Percentiles rank a stretch among this genome's conserved stretches.
These are phyloP conservation scores for Fusarium compactum DNA, from an alignment of 2,329 filamentous ascomycete species.

Conservation along the genomic window DNA sequence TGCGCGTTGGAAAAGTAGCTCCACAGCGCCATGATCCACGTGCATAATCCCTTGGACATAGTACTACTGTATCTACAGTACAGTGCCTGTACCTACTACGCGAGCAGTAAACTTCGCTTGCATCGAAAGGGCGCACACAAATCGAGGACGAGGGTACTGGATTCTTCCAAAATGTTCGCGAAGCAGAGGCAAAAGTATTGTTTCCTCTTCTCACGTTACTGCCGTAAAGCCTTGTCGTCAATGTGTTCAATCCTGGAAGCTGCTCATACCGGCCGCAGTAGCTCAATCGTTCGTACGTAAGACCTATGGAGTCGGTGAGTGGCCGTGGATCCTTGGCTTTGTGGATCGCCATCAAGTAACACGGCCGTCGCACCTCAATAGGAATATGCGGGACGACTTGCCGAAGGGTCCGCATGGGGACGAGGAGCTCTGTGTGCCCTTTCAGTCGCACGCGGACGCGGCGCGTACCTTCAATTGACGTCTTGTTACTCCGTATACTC, in stretches of 20 bases:
- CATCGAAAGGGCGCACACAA: not conserved
- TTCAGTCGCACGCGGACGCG: slow-evolving; percentile 31
- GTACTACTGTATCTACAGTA: not conserved
- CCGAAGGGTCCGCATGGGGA: slow-evolving; percentile 29
- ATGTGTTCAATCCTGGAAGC: slow-evolving; percentile 22
- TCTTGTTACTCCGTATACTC: not conserved
- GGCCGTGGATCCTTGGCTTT: slow-evolving; percentile 41
- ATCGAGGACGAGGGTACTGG: not conserved
- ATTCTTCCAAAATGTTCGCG: not conserved
- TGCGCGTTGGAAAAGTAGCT: slow-evolving; percentile 3
- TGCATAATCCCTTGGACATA: slow-evolving; percentile 22
- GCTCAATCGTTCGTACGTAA: slow-evolving; percentile 46
- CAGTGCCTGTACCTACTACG: slow-evolving; percentile 12
- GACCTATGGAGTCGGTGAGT: slow-evolving; percentile 46
- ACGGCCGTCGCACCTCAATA: slow-evolving; percentile 37
- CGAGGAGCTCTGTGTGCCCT: slow-evolving; percentile 20
- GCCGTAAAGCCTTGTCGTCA: slow-evolving; percentile 24
- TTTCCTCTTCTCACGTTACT: slow-evolving; percentile 12
- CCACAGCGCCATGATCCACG: slow-evolving; percentile 27
- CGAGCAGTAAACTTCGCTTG: slow-evolving; percentile 9
- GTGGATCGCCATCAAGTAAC: slow-evolving; percentile 35
- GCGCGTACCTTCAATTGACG: slow-evolving; percentile 39
- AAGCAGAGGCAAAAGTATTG: slow-evolving; percentile 7
- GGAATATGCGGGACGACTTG: slow-evolving; percentile 37
- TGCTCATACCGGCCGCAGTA: slow-evolving; percentile 37